Percentiles rank a stretch among this genome's conserved stretches.
These are phyloP conservation scores for Apodospora peruviana DNA, from an alignment of 495 filamentous ascomycete genomes.

Conservation along the genomic window DNA sequence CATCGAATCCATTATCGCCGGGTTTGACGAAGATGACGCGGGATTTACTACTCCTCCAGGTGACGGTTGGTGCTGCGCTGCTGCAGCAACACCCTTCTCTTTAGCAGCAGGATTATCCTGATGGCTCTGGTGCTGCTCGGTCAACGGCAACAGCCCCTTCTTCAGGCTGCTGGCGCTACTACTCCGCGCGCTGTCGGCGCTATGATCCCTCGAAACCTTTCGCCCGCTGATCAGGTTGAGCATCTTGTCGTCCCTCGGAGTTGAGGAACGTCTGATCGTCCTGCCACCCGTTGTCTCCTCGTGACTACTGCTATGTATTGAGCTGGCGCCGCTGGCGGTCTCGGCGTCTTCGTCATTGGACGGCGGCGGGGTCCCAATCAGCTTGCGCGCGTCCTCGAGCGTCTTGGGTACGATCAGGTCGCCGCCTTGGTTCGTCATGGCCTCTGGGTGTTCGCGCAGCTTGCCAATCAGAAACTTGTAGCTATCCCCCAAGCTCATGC, in stretches of 20 bases:
- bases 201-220: constrained; percentile 60
- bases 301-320: constrained; percentile 38
- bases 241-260: constrained; percentile 50
- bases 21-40: constrained; percentile 35
- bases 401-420: constrained; percentile 70
- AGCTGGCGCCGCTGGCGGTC: constrained; percentile 39
- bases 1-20: constrained; percentile 70
- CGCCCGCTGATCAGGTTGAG: constrained; percentile 59
- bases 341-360: constrained; percentile 43
- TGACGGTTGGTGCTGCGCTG: constrained; percentile 5
- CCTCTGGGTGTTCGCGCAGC: constrained; percentile 61
- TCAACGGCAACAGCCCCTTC: constrained; percentile 38
- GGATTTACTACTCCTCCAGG: neutral
- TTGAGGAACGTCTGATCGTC: constrained; percentile 19
- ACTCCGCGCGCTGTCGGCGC: constrained; percentile 64
- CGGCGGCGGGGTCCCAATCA: constrained; percentile 66
- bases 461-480: constrained; percentile 93
- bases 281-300: constrained; percentile 26
- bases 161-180: constrained; percentile 42
- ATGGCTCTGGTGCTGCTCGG: constrained; percentile 14
- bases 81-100: constrained; percentile 24
- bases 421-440: constrained; percentile 27
- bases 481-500: constrained; percentile 78
- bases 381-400: constrained; percentile 81
- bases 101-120: constrained; percentile 18